Conservation (phyloP, 2,329 filamentous ascomycete genomes). For the Hymenoscyphus fructigenus region DNA sequence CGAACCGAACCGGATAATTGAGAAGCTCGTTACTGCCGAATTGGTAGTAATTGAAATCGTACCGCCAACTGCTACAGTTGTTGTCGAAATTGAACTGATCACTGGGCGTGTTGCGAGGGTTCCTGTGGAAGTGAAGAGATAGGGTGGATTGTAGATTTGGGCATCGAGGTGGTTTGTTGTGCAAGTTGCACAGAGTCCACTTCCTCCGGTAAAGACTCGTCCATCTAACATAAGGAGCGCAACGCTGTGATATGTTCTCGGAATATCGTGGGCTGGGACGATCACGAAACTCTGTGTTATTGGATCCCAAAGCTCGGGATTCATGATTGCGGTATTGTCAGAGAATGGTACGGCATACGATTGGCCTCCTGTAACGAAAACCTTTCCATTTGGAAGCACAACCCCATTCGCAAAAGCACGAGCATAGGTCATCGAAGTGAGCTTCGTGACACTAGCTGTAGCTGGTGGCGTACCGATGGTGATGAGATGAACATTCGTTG, state of each 20-base stretch:
- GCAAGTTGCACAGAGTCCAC: constrained; percentile 51
- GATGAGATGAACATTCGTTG: constrained; percentile 48
- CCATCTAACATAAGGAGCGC: constrained; percentile 51
- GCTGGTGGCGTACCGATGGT: constrained; percentile 42
- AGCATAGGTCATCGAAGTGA: constrained; percentile 40
- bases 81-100: constrained; percentile 37
- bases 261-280: constrained; percentile 41
- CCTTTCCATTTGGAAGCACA: constrained; percentile 48
- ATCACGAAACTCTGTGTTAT: constrained; percentile 41
- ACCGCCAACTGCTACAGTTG: constrained; percentile 35
- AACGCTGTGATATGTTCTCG: constrained; percentile 49
- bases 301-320: constrained; percentile 49
- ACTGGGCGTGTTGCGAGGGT: constrained; percentile 41
- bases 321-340: constrained; percentile 41
- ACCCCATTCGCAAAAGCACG: constrained; percentile 48
- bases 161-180: constrained; percentile 52
- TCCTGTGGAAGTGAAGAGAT: constrained; percentile 50
- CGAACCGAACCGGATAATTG: constrained; percentile 49
- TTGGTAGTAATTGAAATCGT: constrained; percentile 37
- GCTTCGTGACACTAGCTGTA: constrained; percentile 20
- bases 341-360: constrained; percentile 44
- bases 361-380: constrained; percentile 51
- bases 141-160: constrained; percentile 56
- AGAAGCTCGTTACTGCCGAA: constrained; percentile 36
- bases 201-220: constrained; percentile 50